Percentiles rank a stretch among this genome's conserved stretches.
Conservation (phyloP, 2,329 filamentous ascomycete genomes). For the Chrysoporthe deuterocubensis region DNA sequence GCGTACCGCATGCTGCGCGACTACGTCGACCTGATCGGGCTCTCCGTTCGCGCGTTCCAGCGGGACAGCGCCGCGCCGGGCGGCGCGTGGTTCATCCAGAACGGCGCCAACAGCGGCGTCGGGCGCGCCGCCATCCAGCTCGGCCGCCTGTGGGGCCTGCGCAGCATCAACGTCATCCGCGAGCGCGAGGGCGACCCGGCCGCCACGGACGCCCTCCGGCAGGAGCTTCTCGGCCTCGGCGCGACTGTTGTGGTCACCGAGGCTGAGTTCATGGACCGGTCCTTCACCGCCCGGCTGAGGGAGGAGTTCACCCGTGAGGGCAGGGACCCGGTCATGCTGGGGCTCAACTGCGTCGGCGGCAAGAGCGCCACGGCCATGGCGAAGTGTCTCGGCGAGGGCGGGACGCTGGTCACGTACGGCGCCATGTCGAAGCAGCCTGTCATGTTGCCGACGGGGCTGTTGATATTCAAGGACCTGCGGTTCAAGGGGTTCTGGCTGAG, state of each 20-base stretch:
- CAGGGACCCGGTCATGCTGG: constrained; percentile 74
- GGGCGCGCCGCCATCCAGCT: constrained; percentile 91
- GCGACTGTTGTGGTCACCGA: constrained; percentile 62
- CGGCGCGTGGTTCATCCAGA: constrained; percentile 97
- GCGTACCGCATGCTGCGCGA: constrained; percentile 92
- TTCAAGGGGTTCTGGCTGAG: constrained; percentile 97
- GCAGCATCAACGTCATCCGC: constrained; percentile 87
- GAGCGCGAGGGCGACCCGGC: constrained; percentile 63
- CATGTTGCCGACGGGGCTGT: constrained; percentile 75
- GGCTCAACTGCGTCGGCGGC: constrained; percentile 92
- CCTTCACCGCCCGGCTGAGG: constrained; percentile 62
- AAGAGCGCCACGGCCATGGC: constrained; percentile 80
- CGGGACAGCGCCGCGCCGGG: constrained; percentile 68
- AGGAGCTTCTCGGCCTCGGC: constrained; percentile 58
- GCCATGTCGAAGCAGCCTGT: constrained; percentile 93
- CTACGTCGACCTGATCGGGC: constrained; percentile 60
- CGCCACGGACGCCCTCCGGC: constrained; percentile 63
- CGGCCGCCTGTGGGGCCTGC: constrained; percentile 81
- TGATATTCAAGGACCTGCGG: constrained; percentile 91
- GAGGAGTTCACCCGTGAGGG: constrained; percentile 72
- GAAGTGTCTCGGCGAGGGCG: constrained; percentile 70
- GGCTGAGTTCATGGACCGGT: constrained; percentile 56
- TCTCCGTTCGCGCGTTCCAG: constrained; percentile 51
- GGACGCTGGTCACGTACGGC: constrained; percentile 88
- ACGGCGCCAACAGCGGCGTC: constrained; percentile 93